A percentile compares a stretch with the other conserved stretches of the same genome.
phyloP scores from a whole-genome alignment of 768 basidiomycete species.

The Saitozyma sp. region DNA sequence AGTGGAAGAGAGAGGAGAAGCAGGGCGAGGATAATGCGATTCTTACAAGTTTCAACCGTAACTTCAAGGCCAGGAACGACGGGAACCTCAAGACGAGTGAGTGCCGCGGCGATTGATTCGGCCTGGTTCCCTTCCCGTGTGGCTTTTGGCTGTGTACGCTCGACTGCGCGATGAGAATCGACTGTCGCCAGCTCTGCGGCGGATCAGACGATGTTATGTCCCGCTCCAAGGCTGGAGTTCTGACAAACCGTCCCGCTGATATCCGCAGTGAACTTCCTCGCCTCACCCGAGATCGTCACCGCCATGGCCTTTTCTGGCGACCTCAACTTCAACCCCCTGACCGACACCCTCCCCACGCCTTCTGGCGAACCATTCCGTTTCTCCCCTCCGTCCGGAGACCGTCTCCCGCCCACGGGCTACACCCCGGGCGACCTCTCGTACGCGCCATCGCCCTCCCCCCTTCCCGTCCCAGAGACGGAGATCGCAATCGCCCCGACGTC shows the following conservation, averaged over 20 bases:
- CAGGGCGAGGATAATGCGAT: slow-evolving; percentile 92
- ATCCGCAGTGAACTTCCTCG: slow-evolving; percentile 79
- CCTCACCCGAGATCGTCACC: slow-evolving; percentile 94
- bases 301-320: slow-evolving; percentile 96
- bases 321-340: slow-evolving; percentile 88
- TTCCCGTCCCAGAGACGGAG: slow-evolving; percentile 71
- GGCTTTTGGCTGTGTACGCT: too few species aligned
- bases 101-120: background rate
- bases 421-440: slow-evolving; percentile 67
- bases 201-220: too few species aligned
- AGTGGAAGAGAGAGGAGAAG: slow-evolving; percentile 93
- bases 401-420: slow-evolving; percentile 81
- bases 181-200: too few species aligned
- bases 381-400: slow-evolving; percentile 75
- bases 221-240: too few species aligned
- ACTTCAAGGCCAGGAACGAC: slow-evolving; percentile 94
- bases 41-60: slow-evolving; percentile 93
- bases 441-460: slow-evolving; percentile 73
- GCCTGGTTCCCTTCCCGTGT: too few species aligned
- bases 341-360: slow-evolving; percentile 65
- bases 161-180: too few species aligned
- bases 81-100: slow-evolving; percentile 74
- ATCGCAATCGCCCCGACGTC: slow-evolving; percentile 76
- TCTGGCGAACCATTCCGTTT: slow-evolving; percentile 82
- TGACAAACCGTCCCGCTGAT: background rate